Conservation (phyloP, 2,329 filamentous ascomycete species). For the Knoxdaviesia capensis region DNA sequence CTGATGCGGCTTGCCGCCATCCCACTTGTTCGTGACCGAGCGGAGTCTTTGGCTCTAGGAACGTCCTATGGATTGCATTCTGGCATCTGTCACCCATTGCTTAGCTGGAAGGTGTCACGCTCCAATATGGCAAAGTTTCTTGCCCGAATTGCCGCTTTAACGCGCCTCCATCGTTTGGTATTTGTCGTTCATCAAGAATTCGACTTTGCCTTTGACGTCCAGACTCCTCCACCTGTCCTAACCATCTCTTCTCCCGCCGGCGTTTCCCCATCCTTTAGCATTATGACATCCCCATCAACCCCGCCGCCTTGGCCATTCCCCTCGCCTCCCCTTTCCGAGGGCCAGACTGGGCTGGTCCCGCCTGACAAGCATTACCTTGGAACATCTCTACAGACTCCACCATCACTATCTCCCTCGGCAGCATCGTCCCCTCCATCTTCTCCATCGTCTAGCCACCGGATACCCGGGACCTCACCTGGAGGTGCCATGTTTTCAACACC, state of each 20-base stretch:
- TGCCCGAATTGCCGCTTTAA: constrained; percentile 18
- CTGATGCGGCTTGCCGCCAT: constrained; percentile 25
- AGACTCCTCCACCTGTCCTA: not conserved
- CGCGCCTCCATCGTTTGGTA: constrained; percentile 18
- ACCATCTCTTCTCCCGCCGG: too few species aligned
- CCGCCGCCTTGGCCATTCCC: too few species aligned
- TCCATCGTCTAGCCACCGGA: not conserved
- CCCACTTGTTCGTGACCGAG: constrained; percentile 19
- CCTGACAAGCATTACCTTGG: too few species aligned
- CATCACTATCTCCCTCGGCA: constrained; percentile 1
- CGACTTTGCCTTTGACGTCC: constrained; percentile 20
- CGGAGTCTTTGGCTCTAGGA: constrained; percentile 20
- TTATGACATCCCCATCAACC: too few species aligned
- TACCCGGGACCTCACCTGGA: not conserved
- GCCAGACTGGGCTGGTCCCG: too few species aligned
- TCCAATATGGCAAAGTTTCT: constrained; percentile 22
- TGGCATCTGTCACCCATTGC: constrained; percentile 22
- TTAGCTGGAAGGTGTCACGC: constrained; percentile 22
- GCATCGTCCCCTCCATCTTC: not conserved
- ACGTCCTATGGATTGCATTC: constrained; percentile 25
- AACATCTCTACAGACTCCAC: not conserved
- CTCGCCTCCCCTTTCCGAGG: too few species aligned
- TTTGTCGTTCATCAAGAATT: constrained; percentile 27
- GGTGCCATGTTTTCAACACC: not conserved
- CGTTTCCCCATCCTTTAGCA: too few species aligned